Evolutionary conservation across 2,329 filamentous ascomycete species (phyloP).

Genomic region (Geosmithia morbida): DNA sequence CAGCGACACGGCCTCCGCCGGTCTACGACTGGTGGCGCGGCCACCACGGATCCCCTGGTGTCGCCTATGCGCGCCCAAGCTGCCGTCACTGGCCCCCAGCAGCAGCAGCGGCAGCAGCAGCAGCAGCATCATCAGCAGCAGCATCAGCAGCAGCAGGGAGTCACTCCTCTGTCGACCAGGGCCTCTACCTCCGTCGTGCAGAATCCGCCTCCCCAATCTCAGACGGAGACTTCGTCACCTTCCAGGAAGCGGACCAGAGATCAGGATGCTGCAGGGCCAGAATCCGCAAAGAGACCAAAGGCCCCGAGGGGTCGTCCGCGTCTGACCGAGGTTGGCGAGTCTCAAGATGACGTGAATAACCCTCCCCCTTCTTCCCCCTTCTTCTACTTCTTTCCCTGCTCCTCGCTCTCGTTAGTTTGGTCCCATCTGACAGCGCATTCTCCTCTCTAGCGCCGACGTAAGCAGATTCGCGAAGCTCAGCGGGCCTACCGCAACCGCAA

Average conservation of each 20-base stretch:
- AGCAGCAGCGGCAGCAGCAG: background rate
- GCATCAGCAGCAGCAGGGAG: background rate
- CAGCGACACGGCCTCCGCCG: background rate
- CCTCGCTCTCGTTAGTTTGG: background rate
- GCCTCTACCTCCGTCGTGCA: background rate
- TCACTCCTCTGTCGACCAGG: background rate
- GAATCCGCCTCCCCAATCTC: background rate
- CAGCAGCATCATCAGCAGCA: background rate
- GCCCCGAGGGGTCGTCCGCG: conserved; percentile 2
- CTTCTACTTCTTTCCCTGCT: background rate
- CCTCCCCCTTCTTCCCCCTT: background rate
- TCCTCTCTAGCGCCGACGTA: conserved; percentile 52
- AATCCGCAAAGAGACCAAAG: background rate
- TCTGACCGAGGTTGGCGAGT: conserved; percentile 1
- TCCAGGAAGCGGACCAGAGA: background rate
- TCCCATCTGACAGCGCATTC: background rate
- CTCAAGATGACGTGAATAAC: background rate
- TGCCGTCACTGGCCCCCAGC: background rate
- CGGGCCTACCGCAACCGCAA: conserved; percentile 75
- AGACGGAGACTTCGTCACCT: background rate
- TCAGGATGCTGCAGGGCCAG: background rate
- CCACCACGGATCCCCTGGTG: background rate
- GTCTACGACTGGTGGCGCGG: background rate
- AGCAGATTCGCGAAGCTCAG: conserved; percentile 78
- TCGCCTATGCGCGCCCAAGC: background rate